Conservation (phyloP, 495 filamentous ascomycete genomes). For the Trichoderma orchidacearum region DNA sequence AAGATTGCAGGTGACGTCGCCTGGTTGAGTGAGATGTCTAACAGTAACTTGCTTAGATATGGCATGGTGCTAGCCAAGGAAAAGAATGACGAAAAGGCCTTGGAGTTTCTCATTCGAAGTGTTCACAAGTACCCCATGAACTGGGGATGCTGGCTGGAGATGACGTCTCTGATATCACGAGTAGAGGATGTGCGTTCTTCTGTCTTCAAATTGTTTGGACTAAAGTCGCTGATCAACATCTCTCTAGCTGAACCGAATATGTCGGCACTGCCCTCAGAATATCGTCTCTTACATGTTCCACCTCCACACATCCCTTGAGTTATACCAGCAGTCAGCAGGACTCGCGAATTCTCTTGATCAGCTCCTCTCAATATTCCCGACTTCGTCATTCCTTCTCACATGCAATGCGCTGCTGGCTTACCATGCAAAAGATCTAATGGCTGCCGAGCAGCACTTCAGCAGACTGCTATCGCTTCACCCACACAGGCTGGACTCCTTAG, state of each 20-base stretch:
- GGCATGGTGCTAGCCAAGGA: slow-evolving; percentile 81
- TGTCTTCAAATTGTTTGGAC: background rate
- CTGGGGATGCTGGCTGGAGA: slow-evolving; percentile 93
- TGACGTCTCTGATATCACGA: slow-evolving; percentile 58
- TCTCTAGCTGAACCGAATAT: slow-evolving; percentile 32
- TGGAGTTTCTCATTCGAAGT: slow-evolving; percentile 69
- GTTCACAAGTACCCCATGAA: slow-evolving; percentile 82
- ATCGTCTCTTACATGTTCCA: slow-evolving; percentile 91
- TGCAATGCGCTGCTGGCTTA: slow-evolving; percentile 80
- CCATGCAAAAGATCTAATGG: slow-evolving; percentile 85
- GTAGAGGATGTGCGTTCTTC: slow-evolving; percentile 59
- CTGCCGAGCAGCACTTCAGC: slow-evolving; percentile 75
- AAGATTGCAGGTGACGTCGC: too few relatives aligned
- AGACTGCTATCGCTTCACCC: slow-evolving; percentile 68
- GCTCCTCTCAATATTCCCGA: slow-evolving; percentile 71
- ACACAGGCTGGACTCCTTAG: slow-evolving; percentile 76
- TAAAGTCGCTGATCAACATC: slow-evolving; percentile 6
- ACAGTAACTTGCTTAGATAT: slow-evolving; percentile 28
- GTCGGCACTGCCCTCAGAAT: slow-evolving; percentile 61
- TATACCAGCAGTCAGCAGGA: slow-evolving; percentile 70
- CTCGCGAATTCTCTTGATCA: slow-evolving; percentile 60
- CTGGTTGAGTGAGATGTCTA: too few relatives aligned
- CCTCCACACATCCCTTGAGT: slow-evolving; percentile 74
- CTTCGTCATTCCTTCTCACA: slow-evolving; percentile 75
- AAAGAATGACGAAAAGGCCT: slow-evolving; percentile 74